These are phyloP conservation scores for Leccinum fallax DNA, from an alignment of 1,284 basidiomycete genomes.

Conservation along the genomic window DNA sequence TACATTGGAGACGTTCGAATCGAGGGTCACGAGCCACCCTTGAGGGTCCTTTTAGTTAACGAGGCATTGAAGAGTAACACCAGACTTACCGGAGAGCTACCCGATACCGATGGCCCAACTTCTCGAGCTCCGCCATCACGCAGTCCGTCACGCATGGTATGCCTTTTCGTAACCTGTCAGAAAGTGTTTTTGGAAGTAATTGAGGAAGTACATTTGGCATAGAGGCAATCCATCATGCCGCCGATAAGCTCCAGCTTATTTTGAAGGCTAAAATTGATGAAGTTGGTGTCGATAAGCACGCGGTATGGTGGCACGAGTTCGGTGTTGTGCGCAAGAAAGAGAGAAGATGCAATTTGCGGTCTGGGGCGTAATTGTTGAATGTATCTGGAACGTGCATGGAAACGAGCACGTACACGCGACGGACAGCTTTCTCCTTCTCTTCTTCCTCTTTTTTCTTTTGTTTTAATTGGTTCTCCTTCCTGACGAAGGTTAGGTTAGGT, in stretches of 20 bases:
- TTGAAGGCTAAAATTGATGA: slow-evolving; percentile 98
- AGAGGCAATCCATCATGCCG: slow-evolving; percentile 99
- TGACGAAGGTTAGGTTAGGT: slow-evolving; percentile 31
- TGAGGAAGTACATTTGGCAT: slow-evolving; percentile 87
- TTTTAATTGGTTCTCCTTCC: slow-evolving; percentile 82
- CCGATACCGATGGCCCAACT: slow-evolving; percentile 94
- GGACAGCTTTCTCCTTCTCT: slow-evolving; percentile 70
- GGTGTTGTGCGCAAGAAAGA: slow-evolving; percentile 96
- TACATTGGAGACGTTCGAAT: slow-evolving; percentile 92
- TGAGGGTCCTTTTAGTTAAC: slow-evolving; percentile 4
- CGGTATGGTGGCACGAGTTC: slow-evolving; percentile 97
- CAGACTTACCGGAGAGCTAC: slow-evolving; percentile 81
- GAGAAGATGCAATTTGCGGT: slow-evolving; percentile 82
- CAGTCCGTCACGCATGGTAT: slow-evolving; percentile 99
- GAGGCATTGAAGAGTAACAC: not conserved
- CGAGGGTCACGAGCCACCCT: slow-evolving; percentile 96
- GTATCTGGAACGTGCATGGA: slow-evolving; percentile 8
- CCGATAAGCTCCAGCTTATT: slow-evolving; percentile 97
- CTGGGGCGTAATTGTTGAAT: slow-evolving; percentile 40
- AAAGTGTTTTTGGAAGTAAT: not conserved
- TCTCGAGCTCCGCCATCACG: slow-evolving; percentile 97
- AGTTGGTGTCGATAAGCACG: slow-evolving; percentile 98
- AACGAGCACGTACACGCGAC: slow-evolving; percentile 59
- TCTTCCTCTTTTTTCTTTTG: slow-evolving; percentile 78
- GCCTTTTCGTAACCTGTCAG: slow-evolving; percentile 50